Base-by-base conservation (phyloP, 192 early-diverging fungal species). In the Chytriomyces sp. region DNA sequence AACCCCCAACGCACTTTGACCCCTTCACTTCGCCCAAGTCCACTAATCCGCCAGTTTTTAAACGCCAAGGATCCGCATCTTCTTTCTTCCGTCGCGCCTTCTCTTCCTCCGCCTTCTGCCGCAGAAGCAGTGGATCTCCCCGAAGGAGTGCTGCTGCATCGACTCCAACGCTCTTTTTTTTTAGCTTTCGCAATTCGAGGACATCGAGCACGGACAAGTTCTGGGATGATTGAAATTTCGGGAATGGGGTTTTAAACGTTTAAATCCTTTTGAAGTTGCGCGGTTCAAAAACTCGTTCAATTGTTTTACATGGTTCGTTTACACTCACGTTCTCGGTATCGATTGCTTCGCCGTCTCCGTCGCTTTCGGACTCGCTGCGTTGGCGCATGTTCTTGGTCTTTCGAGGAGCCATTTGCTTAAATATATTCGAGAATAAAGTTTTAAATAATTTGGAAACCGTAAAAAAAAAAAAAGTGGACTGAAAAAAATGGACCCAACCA, bases 1-100 rank as follows among this genome's bases (percentile, higher is more conserved):
- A 16, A 9, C 50, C 3, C 9, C n/a, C n/a, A n/a, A 50, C 77
- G n/a, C 35, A 66, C 75, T 45, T 67, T 4, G 50, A 67, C 13
- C 82, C 82, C 47, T 78, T 64, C 47, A 83, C 66, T 64, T 80
- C 83, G 57, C 88, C 84, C 7, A 85, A 61, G 66, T 89, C 87
- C 8, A 88, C 84, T 10, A 91, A 43, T 57, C 86, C 89, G 10
- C 79, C 84, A 5, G 79, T 80, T n/a, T 90, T 88, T 46, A 86
- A 62, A 50, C 86, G 87, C 86, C 88, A 88, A 45, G 87, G 84
- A 72, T 86, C 84, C 60, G 88, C 88, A 26, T 75, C 68, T 48
- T 64, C 78, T 43, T 82, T 79, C 46, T 86, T 88, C 62, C 86
- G 84, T 10, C 49, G 11, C 8, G n/a, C 18, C 26, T 46, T 43